Base-by-base conservation (phyloP, 495 filamentous ascomycete species). In the Xylaria venustula region DNA sequence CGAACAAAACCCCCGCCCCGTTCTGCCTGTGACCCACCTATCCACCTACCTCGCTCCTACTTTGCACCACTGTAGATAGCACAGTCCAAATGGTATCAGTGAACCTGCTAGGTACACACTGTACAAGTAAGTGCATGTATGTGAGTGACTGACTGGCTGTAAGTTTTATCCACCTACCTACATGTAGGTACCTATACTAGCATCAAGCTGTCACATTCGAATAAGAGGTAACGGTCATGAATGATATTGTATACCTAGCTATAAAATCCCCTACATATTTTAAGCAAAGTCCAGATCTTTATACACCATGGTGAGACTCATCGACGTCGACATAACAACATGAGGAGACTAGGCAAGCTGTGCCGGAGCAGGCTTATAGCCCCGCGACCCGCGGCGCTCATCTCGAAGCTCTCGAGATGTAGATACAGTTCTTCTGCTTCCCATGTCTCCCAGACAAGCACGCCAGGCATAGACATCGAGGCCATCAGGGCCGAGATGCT, bases 401-500 rank as follows among this genome's bases (percentile, higher is more conserved):
- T 42, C 57, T 36, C 48, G 7, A 23, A 53, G 15, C 7, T 40
- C 25, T 55, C 34, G 55, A 23, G 40, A 12, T 59, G 60, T 49
- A 58, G 34, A 20, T 60, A 65, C 52, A 64, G 49, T 20, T 44
- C 53, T 41, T 56, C 53, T 11, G 52, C 12, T 44, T 54, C 49
- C 36, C 46, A 62, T 28, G 48, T 36, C 47, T 48, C 51, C 26
- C 28, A 15, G 45, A 36, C 54, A 8, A 47, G 49, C 11, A 34
- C 40, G 2, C 0, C 56, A 34, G 8, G 15, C 23, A 30, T 62
- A 50, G 36, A 59, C 25, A 36, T 67, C 4, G 64, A 59, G 42
- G 37, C 56, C 6, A 65, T 69, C 48, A 62, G 40, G 47, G 57
- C 49, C 11, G 64, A 69, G 30, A 68, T 78, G 64, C 37, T 70